Evolutionary conservation across 2,329 filamentous ascomycete species (phyloP).

Genomic region (Ceratocystis harringtonii): DNA sequence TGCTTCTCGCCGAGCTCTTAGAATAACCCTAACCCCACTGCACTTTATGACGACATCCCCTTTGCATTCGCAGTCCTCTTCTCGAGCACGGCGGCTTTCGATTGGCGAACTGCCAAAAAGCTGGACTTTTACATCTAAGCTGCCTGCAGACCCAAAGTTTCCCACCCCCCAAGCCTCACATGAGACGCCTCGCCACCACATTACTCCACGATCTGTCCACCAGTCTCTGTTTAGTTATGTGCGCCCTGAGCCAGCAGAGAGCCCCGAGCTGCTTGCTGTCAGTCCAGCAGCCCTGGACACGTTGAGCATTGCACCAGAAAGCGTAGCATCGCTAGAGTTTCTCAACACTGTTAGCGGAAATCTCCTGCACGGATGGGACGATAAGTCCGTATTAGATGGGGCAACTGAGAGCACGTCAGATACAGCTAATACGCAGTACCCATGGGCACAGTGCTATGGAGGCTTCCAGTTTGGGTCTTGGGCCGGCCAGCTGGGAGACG

Average conservation of each 20-base stretch:
- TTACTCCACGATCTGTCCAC: constrained; percentile 70
- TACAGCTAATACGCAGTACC: constrained; percentile 38
- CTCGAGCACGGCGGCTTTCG: constrained; percentile 19
- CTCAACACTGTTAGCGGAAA: constrained; percentile 67
- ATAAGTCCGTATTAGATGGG: constrained; percentile 35
- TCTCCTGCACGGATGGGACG: constrained; percentile 63
- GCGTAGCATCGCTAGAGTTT: constrained; percentile 60
- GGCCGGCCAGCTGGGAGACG: constrained; percentile 92
- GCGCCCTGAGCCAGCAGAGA: constrained; percentile 55
- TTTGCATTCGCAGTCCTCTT: not conserved
- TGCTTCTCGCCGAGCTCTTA: not conserved
- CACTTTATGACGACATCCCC: not conserved
- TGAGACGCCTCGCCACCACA: constrained; percentile 57
- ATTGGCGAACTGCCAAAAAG: constrained; percentile 47
- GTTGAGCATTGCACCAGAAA: constrained; percentile 56
- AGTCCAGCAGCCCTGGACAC: constrained; percentile 66
- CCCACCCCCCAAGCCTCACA: constrained; percentile 73
- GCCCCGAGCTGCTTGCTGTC: constrained; percentile 66
- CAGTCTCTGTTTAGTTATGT: constrained; percentile 83
- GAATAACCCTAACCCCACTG: constrained; percentile 7
- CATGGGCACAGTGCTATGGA: constrained; percentile 97
- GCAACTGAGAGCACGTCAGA: constrained; percentile 34
- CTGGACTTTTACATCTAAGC: constrained; percentile 47
- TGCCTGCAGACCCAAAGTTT: constrained; percentile 64
- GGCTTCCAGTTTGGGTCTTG: constrained; percentile 70